These are phyloP conservation scores for Phylloporus sp. DNA, from an alignment of 768 basidiomycete genomes.

Conservation along the genomic window DNA sequence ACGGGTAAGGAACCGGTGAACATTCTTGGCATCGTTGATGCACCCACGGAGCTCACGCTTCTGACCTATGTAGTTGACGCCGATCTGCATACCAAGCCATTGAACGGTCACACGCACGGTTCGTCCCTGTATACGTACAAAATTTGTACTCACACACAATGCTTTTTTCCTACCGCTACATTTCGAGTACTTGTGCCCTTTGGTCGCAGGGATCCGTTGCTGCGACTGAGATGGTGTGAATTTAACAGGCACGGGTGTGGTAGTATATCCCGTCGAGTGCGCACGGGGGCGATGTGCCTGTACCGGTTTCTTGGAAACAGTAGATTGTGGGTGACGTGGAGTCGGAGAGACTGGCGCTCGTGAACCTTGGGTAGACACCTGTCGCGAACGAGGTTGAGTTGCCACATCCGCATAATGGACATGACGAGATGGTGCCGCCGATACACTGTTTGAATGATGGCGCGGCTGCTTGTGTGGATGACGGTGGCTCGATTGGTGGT, in stretches of 20 bases:
- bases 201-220: neutral
- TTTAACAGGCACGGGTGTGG: neutral
- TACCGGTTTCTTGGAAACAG: conserved; percentile 2
- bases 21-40: conserved; percentile 74
- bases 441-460: conserved; percentile 8
- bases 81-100: conserved; percentile 47
- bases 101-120: too few relatives aligned
- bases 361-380: conserved; percentile 5
- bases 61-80: conserved; percentile 74
- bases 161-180: conserved; percentile 54
- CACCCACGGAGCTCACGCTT: conserved; percentile 65
- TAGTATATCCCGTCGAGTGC: conserved; percentile 16
- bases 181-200: conserved; percentile 40
- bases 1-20: conserved; percentile 66
- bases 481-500: conserved; percentile 3
- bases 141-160: conserved; percentile 34
- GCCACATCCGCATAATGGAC: conserved; percentile 24
- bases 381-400: conserved; percentile 8
- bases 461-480: neutral
- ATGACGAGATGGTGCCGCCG: conserved; percentile 18
- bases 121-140: neutral
- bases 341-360: neutral
- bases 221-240: conserved; percentile 5
- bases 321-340: neutral
- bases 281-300: conserved; percentile 20